Percentiles rank a stretch among this genome's conserved stretches.
phyloP scores from a whole-genome alignment of 768 basidiomycete genomes.

The Podaxis sp. region DNA sequence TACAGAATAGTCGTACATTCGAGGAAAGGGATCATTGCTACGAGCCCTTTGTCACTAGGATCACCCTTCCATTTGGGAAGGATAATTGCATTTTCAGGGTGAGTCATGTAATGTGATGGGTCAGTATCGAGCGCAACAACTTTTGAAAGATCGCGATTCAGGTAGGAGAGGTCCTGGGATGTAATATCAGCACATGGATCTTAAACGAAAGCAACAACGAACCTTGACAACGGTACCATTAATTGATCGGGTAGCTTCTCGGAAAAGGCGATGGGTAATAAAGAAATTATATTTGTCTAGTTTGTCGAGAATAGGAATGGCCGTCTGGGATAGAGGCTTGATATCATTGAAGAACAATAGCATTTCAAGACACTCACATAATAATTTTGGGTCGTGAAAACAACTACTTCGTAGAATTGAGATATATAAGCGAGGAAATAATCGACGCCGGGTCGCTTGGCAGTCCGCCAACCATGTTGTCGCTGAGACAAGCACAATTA shows the following conservation, averaged over 20 bases:
- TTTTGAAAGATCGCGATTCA: conserved; percentile 91
- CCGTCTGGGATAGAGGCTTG: conserved; percentile 52
- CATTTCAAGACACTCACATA: conserved; percentile 56
- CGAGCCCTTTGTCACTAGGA: conserved; percentile 60
- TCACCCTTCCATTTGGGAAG: conserved; percentile 86
- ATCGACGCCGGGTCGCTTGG: conserved; percentile 95
- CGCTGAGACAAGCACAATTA: conserved; percentile 43
- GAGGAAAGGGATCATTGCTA: conserved; percentile 95
- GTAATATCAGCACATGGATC: neutral
- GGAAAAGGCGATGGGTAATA: conserved; percentile 86
- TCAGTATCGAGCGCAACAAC: conserved; percentile 85
- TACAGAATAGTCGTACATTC: conserved; percentile 54
- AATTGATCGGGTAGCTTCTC: conserved; percentile 82
- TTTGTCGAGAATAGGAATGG: conserved; percentile 83
- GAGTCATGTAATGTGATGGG: conserved; percentile 67
- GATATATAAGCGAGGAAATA: conserved; percentile 97
- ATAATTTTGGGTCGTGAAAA: conserved; percentile 87
- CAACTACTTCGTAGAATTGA: conserved; percentile 96
- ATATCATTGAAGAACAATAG: conserved; percentile 3
- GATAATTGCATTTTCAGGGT: conserved; percentile 87
- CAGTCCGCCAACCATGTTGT: conserved; percentile 93
- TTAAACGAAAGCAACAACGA: conserved; percentile 1
- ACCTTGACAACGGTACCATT: conserved; percentile 88
- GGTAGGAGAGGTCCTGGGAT: conserved; percentile 79
- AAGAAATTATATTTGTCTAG: conserved; percentile 91